Conservation (phyloP, 140 eudicot genomes). For the Stevia rebaudiana region DNA sequence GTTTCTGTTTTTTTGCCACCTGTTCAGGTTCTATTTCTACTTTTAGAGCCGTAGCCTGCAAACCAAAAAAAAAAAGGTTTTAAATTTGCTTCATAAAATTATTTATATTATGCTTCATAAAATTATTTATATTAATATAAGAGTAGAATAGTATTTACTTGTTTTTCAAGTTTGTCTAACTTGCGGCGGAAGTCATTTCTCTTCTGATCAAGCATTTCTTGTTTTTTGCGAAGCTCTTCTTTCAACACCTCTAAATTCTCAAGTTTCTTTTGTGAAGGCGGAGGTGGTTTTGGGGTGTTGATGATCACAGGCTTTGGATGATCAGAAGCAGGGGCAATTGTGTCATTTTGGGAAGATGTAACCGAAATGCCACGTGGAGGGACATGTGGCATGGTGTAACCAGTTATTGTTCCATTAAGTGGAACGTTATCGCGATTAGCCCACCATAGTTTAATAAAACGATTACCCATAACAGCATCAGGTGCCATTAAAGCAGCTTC, state of each 20-base stretch:
- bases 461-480: slow-evolving; percentile 92
- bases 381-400: slow-evolving; percentile 22
- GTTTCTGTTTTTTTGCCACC: slow-evolving; percentile 51
- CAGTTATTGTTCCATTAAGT: slow-evolving; percentile 42
- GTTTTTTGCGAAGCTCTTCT: slow-evolving; percentile 84
- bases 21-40: slow-evolving; percentile 54
- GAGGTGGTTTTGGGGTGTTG: slow-evolving; percentile 42
- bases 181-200: slow-evolving; percentile 55
- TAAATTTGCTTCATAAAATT: too few species aligned
- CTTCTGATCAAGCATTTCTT: slow-evolving; percentile 84
- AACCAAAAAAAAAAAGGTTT: not conserved
- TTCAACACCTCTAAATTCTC: slow-evolving; percentile 75
- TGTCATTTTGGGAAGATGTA: slow-evolving; percentile 37
- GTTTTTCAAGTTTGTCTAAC: slow-evolving; percentile 63
- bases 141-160: slow-evolving; percentile 32
- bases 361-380: slow-evolving; percentile 32
- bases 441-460: slow-evolving; percentile 84
- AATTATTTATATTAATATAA: not conserved
- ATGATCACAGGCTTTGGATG: slow-evolving; percentile 36
- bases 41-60: slow-evolving; percentile 66
- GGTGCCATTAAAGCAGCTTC: slow-evolving; percentile 85
- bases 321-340: slow-evolving; percentile 44
- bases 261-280: slow-evolving; percentile 60
- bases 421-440: slow-evolving; percentile 76
- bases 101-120: not conserved